phyloP scores from a whole-genome alignment of 2,329 filamentous ascomycete species.

The Fusarium sp. region DNA sequence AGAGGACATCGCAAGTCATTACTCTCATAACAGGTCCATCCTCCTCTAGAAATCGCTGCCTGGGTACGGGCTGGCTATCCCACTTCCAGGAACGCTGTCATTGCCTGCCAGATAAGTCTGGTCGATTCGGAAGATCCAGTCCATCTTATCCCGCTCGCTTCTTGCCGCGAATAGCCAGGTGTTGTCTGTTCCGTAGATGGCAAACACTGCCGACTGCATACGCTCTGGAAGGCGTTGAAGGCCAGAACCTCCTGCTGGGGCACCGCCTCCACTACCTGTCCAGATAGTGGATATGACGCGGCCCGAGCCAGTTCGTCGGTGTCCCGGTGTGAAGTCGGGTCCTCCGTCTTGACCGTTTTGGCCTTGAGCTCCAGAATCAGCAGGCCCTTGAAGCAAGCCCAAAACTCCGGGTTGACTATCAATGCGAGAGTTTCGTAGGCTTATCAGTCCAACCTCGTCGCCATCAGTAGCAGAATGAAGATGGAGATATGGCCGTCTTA shows the following conservation, averaged over 20 bases:
- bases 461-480: slow-evolving; percentile 87
- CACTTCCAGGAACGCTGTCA: slow-evolving; percentile 56
- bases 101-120: slow-evolving; percentile 73
- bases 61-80: slow-evolving; percentile 52
- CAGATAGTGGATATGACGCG: slow-evolving; percentile 67
- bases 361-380: slow-evolving; percentile 52
- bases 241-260: slow-evolving; percentile 50
- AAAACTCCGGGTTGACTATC: slow-evolving; percentile 92
- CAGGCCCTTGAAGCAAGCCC: slow-evolving; percentile 72
- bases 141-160: slow-evolving; percentile 91
- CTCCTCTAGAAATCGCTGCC: slow-evolving; percentile 50
- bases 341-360: slow-evolving; percentile 51
- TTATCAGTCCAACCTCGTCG: slow-evolving; percentile 90
- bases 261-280: slow-evolving; percentile 59
- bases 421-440: slow-evolving; percentile 88
- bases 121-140: slow-evolving; percentile 97
- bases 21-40: slow-evolving; percentile 35
- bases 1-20: slow-evolving; percentile 49
- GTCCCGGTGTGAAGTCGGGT: slow-evolving; percentile 58
- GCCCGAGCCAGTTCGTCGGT: slow-evolving; percentile 64
- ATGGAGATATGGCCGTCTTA: slow-evolving; percentile 91
- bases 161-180: slow-evolving; percentile 94
- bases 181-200: slow-evolving; percentile 92
- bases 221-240: slow-evolving; percentile 68
- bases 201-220: slow-evolving; percentile 83